Conservation (phyloP, 805 yeast species). For the Yamadazyma takamatsuzukensis region DNA sequence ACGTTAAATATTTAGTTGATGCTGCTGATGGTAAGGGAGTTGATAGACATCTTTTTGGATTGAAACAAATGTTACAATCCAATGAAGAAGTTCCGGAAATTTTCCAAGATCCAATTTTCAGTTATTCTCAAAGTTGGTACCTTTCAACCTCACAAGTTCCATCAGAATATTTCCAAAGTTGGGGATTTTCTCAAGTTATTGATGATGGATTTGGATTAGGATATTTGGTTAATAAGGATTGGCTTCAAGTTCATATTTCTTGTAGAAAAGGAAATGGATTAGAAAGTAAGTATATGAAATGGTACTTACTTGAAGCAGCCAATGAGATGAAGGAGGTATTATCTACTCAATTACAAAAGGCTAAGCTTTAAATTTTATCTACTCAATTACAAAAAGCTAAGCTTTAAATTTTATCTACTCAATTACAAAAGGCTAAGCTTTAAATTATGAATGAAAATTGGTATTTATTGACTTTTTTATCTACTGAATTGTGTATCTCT, state of each 20-base stretch:
- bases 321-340: constrained; percentile 74
- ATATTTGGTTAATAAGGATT: constrained; percentile 83
- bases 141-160: constrained; percentile 87
- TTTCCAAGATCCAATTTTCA: constrained; percentile 70
- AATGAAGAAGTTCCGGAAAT: constrained; percentile 64
- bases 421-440: constrained; percentile 39
- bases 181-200: constrained; percentile 94
- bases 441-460: too few relatives aligned
- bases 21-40: constrained; percentile 88
- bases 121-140: constrained; percentile 81
- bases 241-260: constrained; percentile 82
- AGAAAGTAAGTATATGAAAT: constrained; percentile 55
- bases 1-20: constrained; percentile 64
- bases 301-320: constrained; percentile 73
- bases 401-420: constrained; percentile 45
- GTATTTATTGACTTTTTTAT: too few relatives aligned
- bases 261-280: constrained; percentile 61
- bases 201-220: constrained; percentile 94
- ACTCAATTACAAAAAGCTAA: constrained; percentile 39
- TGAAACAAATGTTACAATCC: constrained; percentile 63
- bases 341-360: constrained; percentile 34
- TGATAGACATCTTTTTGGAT: constrained; percentile 91
- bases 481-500: too few relatives aligned
- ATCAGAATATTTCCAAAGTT: constrained; percentile 75
- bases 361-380: constrained; percentile 47